Percentiles rank a stretch among this genome's conserved stretches.
These are phyloP conservation scores for Clarireedia monteithiana DNA, from an alignment of 2,329 filamentous ascomycete genomes.

Conservation along the genomic window DNA sequence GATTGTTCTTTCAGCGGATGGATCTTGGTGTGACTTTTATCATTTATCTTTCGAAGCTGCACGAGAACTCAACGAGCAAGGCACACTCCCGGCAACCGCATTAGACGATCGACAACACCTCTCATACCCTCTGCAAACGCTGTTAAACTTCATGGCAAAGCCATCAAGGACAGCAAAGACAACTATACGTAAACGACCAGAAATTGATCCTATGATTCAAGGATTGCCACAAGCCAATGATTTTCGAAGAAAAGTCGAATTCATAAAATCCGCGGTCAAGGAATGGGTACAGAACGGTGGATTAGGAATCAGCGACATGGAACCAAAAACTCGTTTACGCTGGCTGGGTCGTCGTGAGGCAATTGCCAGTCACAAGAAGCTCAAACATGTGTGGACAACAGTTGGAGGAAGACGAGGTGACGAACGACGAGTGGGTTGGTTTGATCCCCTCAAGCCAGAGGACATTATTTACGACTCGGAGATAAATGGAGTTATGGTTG, in stretches of 20 bases:
- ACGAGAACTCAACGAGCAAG: constrained; percentile 53
- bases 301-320: constrained; percentile 58
- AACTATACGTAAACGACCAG: constrained; percentile 46
- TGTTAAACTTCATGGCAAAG: constrained; percentile 55
- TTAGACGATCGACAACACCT: constrained; percentile 64
- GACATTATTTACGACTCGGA: constrained; percentile 26
- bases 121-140: constrained; percentile 63
- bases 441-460: constrained; percentile 27
- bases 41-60: constrained; percentile 67
- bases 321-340: constrained; percentile 41
- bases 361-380: constrained; percentile 40
- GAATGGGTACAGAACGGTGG: constrained; percentile 67
- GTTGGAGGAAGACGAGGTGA: constrained; percentile 58
- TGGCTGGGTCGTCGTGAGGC: constrained; percentile 54
- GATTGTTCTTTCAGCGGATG: constrained; percentile 66
- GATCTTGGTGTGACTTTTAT: constrained; percentile 71
- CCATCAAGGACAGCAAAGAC: constrained; percentile 41
- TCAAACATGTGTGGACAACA: constrained; percentile 62
- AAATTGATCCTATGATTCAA: constrained; percentile 53
- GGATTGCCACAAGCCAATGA: constrained; percentile 64
- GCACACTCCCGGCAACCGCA: constrained; percentile 62
- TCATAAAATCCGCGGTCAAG: constrained; percentile 58
- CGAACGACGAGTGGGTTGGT: constrained; percentile 30
- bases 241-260: constrained; percentile 66
- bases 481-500: constrained; percentile 9